Percentiles rank a stretch among this genome's conserved stretches.
phyloP scores from a whole-genome alignment of 129 eudicot species.

The Flaveria robusta region DNA sequence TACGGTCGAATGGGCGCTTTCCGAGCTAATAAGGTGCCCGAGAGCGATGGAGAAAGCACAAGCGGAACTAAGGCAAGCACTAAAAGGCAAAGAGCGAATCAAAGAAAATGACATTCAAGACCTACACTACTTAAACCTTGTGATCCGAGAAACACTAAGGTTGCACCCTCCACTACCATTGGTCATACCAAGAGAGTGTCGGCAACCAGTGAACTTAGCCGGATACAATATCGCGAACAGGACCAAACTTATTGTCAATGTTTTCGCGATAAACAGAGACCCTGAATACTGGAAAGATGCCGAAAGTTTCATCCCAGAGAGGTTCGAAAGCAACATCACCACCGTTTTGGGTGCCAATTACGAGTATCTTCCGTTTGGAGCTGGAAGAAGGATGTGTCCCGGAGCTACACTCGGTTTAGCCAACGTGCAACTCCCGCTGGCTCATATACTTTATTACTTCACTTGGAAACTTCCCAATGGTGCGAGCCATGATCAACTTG shows the following conservation, averaged over 20 bases:
- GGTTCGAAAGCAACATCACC: conserved; percentile 27
- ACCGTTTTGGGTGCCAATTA: conserved; percentile 26
- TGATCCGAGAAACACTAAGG: conserved; percentile 41
- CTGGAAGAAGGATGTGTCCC: conserved; percentile 45
- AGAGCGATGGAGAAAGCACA: conserved; percentile 43
- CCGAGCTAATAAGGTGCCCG: conserved; percentile 42
- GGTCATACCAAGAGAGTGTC: conserved; percentile 43
- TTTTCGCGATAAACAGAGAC: conserved; percentile 33
- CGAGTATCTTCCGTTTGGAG: conserved; percentile 45
- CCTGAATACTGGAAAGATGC: conserved; percentile 44
- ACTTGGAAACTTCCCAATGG: conserved; percentile 45
- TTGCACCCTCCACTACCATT: conserved; percentile 37
- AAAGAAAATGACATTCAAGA: conserved; percentile 33
- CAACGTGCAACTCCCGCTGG: conserved; percentile 39
- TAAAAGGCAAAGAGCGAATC: conserved; percentile 29
- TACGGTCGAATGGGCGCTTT: conserved; percentile 40
- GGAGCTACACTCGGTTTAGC: conserved; percentile 36
- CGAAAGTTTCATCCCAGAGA: conserved; percentile 42
- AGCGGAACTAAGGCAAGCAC: conserved; percentile 39
- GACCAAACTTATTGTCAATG: conserved; percentile 38
- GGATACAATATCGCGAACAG: conserved; percentile 37
- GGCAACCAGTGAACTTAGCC: conserved; percentile 18
- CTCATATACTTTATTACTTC: conserved; percentile 38
- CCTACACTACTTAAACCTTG: conserved; percentile 33
- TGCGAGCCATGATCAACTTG: conserved; percentile 31